Conservation (phyloP, 73 alveolate species). For the Paramecium tetraurelia region DNA sequence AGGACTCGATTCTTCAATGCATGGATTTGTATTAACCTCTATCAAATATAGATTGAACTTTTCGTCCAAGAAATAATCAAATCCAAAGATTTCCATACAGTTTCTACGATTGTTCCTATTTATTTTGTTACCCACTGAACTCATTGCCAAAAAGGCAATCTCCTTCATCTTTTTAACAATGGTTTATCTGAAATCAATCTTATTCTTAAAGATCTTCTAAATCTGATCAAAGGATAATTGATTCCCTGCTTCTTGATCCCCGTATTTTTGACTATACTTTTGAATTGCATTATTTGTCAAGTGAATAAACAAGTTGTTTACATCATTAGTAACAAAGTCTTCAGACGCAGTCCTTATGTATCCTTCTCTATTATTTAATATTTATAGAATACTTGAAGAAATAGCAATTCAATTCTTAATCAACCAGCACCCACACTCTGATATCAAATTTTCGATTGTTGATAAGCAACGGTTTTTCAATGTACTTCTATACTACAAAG, state of each 20-base stretch:
- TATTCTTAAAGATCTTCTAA: constrained; percentile 48
- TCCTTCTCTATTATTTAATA: background rate
- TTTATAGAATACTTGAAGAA: background rate
- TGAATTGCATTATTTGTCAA: constrained; percentile 84
- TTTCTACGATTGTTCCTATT: constrained; percentile 71
- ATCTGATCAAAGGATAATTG: constrained; percentile 68
- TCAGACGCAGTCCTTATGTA: constrained; percentile 74
- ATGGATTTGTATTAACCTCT: constrained; percentile 90
- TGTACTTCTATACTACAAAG: constrained; percentile 55
- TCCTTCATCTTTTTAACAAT: constrained; percentile 41
- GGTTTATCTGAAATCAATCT: constrained; percentile 1
- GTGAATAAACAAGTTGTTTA: constrained; percentile 72
- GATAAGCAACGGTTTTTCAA: constrained; percentile 86
- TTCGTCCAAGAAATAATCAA: constrained; percentile 88
- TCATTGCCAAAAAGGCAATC: background rate
- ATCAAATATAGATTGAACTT: constrained; percentile 82
- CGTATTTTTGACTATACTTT: constrained; percentile 73
- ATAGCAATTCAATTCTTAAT: background rate
- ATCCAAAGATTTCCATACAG: constrained; percentile 91
- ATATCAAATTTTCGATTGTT: constrained; percentile 86
- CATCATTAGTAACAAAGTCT: constrained; percentile 61
- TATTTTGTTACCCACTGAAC: constrained; percentile 76
- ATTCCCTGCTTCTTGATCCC: constrained; percentile 85
- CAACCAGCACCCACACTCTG: background rate
- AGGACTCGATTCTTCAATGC: constrained; percentile 84